Evolutionary conservation across 768 basidiomycete species (phyloP), one percentile per base, ranked within the genome.

Genomic region (Xerocomellus amylosporus): DNA sequence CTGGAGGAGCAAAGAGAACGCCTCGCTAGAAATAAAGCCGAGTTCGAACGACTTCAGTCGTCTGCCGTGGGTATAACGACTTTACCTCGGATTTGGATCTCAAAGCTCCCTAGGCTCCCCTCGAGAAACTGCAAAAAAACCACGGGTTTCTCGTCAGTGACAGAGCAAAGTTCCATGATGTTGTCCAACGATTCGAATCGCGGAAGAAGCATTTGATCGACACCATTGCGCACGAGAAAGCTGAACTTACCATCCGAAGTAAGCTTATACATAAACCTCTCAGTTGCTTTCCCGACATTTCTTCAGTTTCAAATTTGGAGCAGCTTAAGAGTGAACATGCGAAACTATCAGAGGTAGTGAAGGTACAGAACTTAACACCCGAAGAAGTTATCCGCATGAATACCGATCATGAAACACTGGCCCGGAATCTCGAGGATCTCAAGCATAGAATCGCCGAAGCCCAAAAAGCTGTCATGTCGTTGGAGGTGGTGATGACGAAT

Each of bases 341-440:
- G 24, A 80, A 78, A 51, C 76, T 94, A 24, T 73, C 75, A 9
- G 77, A 79, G 1, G 79, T 86, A 3, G 90, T 98, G 28, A 86
- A 86, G 63, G 82, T 76, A 31, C 97, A 99, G 70, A 95, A 97
- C 64, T 79, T 99, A 41, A 83, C 90, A 2, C 88, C 90, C 0
- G 92, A 95, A 69, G 95, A 99, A 71, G 93, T 97, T 39, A 73
- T 82, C 50, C 85, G 85, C 36, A 95, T 99, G 91, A 94, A 88
- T 63, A 84, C 84, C 5, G 94, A 98, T 59, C 88, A 93, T 53
- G 90, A 94, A 61, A 83, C 78, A 26, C 77, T 96, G 34, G 75
- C 82, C 5, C 81, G 84, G 47, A 88, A 81, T 60, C 72, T 93
- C 50, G 85, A 88, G 58, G 89, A 90, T 56, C 81, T 94, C 51